Percentiles rank a stretch among this genome's conserved stretches.
Evolutionary conservation across 2,329 filamentous ascomycete species (phyloP).

Genomic region (Sporothrix inflata): DNA sequence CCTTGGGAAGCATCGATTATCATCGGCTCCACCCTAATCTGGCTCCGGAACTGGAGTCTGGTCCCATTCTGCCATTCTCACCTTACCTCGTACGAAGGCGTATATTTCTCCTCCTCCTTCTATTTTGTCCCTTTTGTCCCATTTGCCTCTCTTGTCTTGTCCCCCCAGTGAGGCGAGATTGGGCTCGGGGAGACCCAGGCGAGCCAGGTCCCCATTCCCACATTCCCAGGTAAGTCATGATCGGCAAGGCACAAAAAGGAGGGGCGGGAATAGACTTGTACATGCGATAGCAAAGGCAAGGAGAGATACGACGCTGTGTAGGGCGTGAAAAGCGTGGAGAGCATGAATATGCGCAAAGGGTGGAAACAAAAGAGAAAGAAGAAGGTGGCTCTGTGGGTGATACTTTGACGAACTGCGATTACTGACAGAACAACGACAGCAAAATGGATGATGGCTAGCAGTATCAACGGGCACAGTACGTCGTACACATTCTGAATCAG

Average conservation of each 20-base stretch:
- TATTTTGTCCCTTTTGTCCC: not conserved
- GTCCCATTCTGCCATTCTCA: no score
- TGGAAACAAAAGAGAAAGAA: not conserved
- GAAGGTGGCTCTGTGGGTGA: not conserved
- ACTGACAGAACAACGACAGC: no score
- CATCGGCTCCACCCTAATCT: not conserved
- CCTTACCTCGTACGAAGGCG: not conserved
- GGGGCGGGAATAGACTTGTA: not conserved
- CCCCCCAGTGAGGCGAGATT: not conserved
- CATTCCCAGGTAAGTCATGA: conserved; percentile 20
- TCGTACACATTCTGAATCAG: not conserved
- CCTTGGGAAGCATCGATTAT: not conserved
- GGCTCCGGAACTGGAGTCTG: not conserved
- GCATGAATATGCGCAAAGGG: not conserved
- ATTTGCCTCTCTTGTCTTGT: not conserved
- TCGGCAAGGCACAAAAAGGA: not conserved
- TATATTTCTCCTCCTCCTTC: not conserved
- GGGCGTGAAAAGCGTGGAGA: not conserved
- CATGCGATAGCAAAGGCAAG: not conserved
- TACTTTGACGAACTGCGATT: not conserved
- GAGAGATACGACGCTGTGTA: not conserved
- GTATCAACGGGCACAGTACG: not conserved
- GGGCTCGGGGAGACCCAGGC: not conserved
- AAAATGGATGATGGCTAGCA: no score
- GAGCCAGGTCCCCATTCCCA: not conserved